Percentiles rank a stretch among this genome's conserved stretches.
Evolutionary conservation across 108 stramenopile genomes (phyloP).

Genomic region (Seminavis robusta): DNA sequence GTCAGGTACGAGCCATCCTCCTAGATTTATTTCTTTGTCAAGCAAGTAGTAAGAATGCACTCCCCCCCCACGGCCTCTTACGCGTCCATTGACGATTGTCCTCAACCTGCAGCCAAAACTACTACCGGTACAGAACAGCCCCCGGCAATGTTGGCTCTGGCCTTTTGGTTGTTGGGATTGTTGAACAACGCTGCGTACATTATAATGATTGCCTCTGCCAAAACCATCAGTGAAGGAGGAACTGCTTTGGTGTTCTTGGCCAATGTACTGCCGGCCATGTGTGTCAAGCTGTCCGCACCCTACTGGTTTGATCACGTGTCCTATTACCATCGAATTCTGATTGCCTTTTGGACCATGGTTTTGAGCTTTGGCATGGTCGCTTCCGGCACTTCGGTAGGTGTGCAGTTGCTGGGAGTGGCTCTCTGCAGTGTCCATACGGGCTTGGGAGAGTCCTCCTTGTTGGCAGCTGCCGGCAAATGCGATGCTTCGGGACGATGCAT

Average conservation of each 20-base stretch:
- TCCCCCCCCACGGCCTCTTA: no score
- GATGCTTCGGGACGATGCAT: conserved; percentile 40
- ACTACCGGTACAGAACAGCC: no score
- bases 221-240: conserved; percentile 68
- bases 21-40: no score
- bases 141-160: no score
- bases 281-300: conserved; percentile 62
- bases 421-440: conserved; percentile 59
- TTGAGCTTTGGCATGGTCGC: conserved; percentile 48
- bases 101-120: no score
- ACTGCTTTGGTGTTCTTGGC: conserved; percentile 79
- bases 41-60: no score
- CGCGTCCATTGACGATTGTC: no score
- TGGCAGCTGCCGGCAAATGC: conserved; percentile 73
- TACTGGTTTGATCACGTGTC: conserved; percentile 81
- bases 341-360: conserved; percentile 45
- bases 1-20: no score
- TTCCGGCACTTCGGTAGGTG: background rate
- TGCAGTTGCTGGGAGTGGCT: conserved; percentile 75
- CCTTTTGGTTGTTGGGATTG: conserved; percentile 75
- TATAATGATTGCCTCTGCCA: conserved; percentile 85
- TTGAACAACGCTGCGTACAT: conserved; percentile 80
- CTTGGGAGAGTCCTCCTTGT: conserved; percentile 83
- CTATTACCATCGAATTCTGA: conserved; percentile 48
- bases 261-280: conserved; percentile 59